A percentile compares a stretch with the other conserved stretches of the same genome.
Evolutionary conservation across 768 basidiomycete species (phyloP).

Genomic region (Sistotremastrum niveocremeum): DNA sequence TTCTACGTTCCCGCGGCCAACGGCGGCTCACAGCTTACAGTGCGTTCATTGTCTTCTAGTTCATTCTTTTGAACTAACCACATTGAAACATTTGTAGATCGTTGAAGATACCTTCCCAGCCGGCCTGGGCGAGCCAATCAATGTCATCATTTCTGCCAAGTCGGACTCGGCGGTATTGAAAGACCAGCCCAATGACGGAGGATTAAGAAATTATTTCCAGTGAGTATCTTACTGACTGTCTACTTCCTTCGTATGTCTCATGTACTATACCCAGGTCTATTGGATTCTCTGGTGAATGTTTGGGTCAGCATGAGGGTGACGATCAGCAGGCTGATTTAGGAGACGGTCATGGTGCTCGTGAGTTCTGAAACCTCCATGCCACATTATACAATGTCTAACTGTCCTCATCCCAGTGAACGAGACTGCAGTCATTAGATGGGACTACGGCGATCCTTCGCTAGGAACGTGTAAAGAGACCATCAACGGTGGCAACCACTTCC

Average conservation of each 20-base stretch:
- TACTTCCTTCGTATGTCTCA: not conserved
- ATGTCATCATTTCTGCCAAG: constrained; percentile 62
- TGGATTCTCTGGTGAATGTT: constrained; percentile 62
- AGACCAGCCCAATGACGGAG: constrained; percentile 47
- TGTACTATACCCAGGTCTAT: constrained; percentile 37
- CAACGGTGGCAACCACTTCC: constrained; percentile 75
- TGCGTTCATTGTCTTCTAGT: constrained; percentile 23
- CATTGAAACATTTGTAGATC: constrained; percentile 22
- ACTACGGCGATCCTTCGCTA: constrained; percentile 68
- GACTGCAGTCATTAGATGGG: constrained; percentile 71
- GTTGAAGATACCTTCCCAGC: constrained; percentile 45
- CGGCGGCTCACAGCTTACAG: constrained; percentile 64
- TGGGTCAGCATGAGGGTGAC: constrained; percentile 65
- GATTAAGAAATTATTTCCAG: constrained; percentile 73
- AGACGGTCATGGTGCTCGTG: constrained; percentile 64
- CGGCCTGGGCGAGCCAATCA: constrained; percentile 79
- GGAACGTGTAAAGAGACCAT: constrained; percentile 82
- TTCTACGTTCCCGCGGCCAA: constrained; percentile 41
- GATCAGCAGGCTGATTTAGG: constrained; percentile 68
- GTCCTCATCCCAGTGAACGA: constrained; percentile 45
- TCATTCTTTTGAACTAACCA: not conserved
- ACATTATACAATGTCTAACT: constrained; percentile 1
- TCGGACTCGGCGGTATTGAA: constrained; percentile 61
- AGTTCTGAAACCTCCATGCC: constrained; percentile 14
- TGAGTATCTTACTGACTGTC: constrained; percentile 23